Percentiles rank a stretch among this genome's conserved stretches.
phyloP scores from a whole-genome alignment of 2,329 filamentous ascomycete species.

The Hymenotorrendiella dingleyae region DNA sequence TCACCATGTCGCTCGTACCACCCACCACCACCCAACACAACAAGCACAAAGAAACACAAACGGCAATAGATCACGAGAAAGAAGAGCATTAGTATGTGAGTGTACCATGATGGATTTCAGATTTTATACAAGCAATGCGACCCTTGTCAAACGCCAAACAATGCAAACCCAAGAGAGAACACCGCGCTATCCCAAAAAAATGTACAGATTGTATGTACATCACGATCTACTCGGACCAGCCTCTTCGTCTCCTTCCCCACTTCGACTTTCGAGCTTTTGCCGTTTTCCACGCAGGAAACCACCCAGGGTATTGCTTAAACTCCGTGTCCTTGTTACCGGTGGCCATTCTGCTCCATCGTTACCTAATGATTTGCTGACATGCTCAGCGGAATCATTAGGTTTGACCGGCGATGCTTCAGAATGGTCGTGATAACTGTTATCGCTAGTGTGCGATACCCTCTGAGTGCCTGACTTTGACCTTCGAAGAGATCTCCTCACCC shows the following conservation, averaged over 20 bases:
- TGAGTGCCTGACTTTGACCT: constrained; percentile 26
- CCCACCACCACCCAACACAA: no score
- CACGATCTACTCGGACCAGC: constrained; percentile 26
- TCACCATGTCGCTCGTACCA: no score
- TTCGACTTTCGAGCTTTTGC: constrained; percentile 11
- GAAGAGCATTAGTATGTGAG: no score
- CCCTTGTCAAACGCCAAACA: no score
- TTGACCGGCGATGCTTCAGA: constrained; percentile 14
- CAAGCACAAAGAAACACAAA: no score
- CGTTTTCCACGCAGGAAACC: constrained; percentile 24
- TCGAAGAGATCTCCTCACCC: constrained; percentile 28
- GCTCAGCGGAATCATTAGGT: constrained; percentile 3
- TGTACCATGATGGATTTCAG: no score
- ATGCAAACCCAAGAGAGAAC: not conserved
- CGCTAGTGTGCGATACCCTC: constrained; percentile 13
- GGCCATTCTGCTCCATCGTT: constrained; percentile 14
- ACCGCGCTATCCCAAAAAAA: constrained; percentile 3
- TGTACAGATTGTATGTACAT: constrained; percentile 11
- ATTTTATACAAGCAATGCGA: no score
- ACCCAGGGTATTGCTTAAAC: constrained; percentile 27
- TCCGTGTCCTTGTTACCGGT: constrained; percentile 22
- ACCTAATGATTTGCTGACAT: constrained; percentile 19
- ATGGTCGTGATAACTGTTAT: constrained; percentile 15
- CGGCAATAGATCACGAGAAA: no score
- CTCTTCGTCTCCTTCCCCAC: constrained; percentile 21